Evolutionary conservation across 441 rosid species (phyloP), one percentile per base, ranked within the genome.

Genomic region (Aleurites moluccanus): DNA sequence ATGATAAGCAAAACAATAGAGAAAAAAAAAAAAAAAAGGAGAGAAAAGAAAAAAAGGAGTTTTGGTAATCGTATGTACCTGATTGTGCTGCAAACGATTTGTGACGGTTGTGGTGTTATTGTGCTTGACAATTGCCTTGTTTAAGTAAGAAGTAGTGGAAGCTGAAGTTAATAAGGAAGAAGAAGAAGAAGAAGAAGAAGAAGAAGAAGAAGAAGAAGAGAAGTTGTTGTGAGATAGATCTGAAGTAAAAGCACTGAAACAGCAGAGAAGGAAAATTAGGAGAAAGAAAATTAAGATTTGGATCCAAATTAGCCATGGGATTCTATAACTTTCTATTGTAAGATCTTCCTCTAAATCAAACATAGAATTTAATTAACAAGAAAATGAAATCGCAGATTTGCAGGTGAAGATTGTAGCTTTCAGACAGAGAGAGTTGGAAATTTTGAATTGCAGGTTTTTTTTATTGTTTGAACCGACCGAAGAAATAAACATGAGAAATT

Each of bases 281-380:
- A 82, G 88, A 57, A 85, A 69, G 28, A 85, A 64, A n/a, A 85
- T 64, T 0, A 83, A 57, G 38, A 83, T 33, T 56, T 87, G 88
- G 82, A 83, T 83, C 88, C 85, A 85, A 16, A 85, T 69, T 0
- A 88, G 85, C 89, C 89, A 88, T 56, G 88, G 88, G 13, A 88
- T 75, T 69, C 80, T 79, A 53, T 65, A 78, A 71, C 81, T 80
- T 35, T 80, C 83, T 6, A 80, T 65, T 13, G 80, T 74, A 1
- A 86, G 63, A 50, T 82, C 85, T 7, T 85, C 88, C 2, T 83
- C 88, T 10, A 83, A 78, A 40, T 86, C 91, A 56, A 79, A 71
- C 87, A 86, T 86, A 28, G 27, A 56, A 55, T 15, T 45, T 44
- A 2, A 15, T 38, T 18, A 20, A 33, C 33, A 27, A 49, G 59